These are phyloP conservation scores for Chlorella sp. DNA, from an alignment of 139 green algal genomes.

Conservation along the genomic window DNA sequence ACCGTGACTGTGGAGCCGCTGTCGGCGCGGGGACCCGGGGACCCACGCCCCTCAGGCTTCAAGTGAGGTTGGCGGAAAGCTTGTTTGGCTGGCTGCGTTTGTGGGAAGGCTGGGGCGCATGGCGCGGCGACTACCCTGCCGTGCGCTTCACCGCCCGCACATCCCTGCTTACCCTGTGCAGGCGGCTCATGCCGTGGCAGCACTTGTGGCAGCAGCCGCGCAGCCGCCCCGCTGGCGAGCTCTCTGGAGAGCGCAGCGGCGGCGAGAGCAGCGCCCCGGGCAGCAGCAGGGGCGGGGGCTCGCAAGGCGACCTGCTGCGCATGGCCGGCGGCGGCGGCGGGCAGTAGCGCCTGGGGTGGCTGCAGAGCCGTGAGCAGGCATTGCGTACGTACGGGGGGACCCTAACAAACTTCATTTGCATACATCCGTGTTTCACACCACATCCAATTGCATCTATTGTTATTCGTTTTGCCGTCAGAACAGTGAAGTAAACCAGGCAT, in stretches of 20 bases:
- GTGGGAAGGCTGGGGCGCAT: not conserved
- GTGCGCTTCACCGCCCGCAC: not conserved
- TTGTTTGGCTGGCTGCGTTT: not conserved
- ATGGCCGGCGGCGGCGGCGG: too few relatives aligned
- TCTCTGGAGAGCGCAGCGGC: not conserved
- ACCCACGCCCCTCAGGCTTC: not conserved
- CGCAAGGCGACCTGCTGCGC: not conserved
- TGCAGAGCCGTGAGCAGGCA: too few relatives aligned
- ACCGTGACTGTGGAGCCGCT: not conserved
- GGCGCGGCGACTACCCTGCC: not conserved
- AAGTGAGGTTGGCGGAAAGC: not conserved
- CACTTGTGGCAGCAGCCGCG: not conserved
- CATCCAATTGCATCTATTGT: too few relatives aligned
- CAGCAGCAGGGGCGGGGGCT: not conserved
- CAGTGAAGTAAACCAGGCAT: too few relatives aligned
- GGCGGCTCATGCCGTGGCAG: constrained; percentile 30
- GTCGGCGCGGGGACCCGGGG: not conserved
- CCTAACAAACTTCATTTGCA: too few relatives aligned
- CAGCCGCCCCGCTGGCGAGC: not conserved
- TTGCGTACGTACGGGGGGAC: too few relatives aligned
- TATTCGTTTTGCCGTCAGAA: too few relatives aligned
- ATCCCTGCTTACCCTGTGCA: not conserved
- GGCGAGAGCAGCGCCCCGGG: not conserved
- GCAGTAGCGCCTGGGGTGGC: too few relatives aligned
- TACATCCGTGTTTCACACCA: too few relatives aligned